Evolutionary conservation across 768 basidiomycete genomes (phyloP).

Genomic region (Leccinum rimulosum): DNA sequence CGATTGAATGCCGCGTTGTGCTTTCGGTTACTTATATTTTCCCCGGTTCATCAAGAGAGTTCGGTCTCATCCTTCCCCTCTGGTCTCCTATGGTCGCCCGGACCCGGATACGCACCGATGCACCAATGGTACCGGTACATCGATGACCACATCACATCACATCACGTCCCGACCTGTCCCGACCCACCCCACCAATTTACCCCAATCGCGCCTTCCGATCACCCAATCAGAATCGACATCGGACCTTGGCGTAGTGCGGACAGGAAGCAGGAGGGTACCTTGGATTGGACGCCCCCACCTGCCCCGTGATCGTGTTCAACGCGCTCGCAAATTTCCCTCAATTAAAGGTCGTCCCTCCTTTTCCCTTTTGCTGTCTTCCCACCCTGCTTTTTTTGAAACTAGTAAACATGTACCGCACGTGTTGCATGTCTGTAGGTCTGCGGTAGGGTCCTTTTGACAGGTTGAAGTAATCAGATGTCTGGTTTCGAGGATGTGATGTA

Average conservation of each 20-base stretch:
- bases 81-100: background rate
- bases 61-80: background rate
- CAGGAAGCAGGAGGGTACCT: background rate
- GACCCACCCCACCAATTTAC: background rate
- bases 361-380: background rate
- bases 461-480: background rate
- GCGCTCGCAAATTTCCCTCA: slow-evolving; percentile 10
- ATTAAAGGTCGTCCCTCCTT: background rate
- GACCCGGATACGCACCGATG: background rate
- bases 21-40: background rate
- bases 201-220: slow-evolving; percentile 4
- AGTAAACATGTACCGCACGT: background rate
- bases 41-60: background rate
- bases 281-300: background rate
- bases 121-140: background rate
- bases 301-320: background rate
- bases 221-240: slow-evolving; percentile 1
- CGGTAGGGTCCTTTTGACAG: background rate
- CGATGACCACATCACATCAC: background rate
- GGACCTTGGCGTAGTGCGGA: slow-evolving; percentile 2
- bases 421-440: background rate
- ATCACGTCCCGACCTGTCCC: background rate
- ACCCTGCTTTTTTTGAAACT: background rate
- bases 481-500: background rate
- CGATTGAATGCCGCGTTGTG: background rate